Base-by-base conservation (phyloP, 2,329 filamentous ascomycete species). In the Bipolaris bicolor region DNA sequence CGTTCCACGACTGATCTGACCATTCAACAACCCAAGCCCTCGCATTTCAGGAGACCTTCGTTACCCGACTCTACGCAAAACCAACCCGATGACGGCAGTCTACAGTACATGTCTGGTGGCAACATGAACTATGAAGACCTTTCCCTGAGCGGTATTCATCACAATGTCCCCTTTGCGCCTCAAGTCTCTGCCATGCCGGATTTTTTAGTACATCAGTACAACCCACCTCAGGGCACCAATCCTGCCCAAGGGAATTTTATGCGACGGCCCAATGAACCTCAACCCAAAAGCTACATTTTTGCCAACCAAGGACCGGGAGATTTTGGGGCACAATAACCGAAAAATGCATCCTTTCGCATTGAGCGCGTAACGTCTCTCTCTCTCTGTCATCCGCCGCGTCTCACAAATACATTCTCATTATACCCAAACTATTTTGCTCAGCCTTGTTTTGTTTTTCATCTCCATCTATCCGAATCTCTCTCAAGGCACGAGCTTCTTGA, bases 121-220 rank as follows among this genome's bases (percentile, higher is more conserved):
- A 63, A 67, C 39, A 58, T 68, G 52, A 66, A 69, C 59, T 71
- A 73, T 63, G 72, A 75, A 48, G 67, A 68, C 36, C 51, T 76
- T 15, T 69, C 66, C 24, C 52, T 73, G 44, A 62, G 67, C 37
- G 67, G 69, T 46, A 73, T 74, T 31, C 62, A 63, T 52, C 69
- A 71, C 59, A 71, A 75, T 37, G 69, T 74, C 33, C 73, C 73
- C 51, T 68, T 75, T 64, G 63, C 67, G 48, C 74, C 61, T 24
- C 73, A 70, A 36, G 60, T 70, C 26, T 67, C 65, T 5, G 63
- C 65, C 26, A 69, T 75, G 67, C 71, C 72, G 3, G 73, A 77
- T 40, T 76, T 81, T 49, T 73, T 80, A 26, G 78, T 81, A 16
- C 80, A 82, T 49, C 77, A 82, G 59, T 82, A 82, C 63, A 76